A percentile compares a stretch with the other conserved stretches of the same genome.
Conservation (phyloP, 257 asterid species). For the Coffea canephora region DNA sequence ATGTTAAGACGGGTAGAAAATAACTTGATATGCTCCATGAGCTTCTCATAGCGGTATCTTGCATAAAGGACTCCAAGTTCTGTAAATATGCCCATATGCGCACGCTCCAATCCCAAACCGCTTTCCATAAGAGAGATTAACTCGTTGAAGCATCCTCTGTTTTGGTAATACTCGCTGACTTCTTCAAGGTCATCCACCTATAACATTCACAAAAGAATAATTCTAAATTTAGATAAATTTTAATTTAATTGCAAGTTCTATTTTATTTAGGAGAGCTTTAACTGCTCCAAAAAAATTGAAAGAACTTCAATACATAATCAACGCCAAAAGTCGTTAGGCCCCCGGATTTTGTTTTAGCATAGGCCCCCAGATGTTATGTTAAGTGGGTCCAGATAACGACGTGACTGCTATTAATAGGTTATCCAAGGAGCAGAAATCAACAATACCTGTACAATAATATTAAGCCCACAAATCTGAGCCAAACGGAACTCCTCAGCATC, state of each 20-base stretch:
- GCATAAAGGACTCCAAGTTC: slow-evolving; percentile 98
- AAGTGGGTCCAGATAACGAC: not conserved
- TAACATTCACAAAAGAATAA: slow-evolving; percentile 19
- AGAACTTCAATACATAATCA: not conserved
- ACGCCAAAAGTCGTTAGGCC: not conserved
- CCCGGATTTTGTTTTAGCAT: not conserved
- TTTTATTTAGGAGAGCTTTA: too few species aligned
- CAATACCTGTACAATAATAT: slow-evolving; percentile 93
- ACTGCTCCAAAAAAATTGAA: not conserved
- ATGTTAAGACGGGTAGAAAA: slow-evolving; percentile 95
- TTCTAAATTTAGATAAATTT: too few species aligned
- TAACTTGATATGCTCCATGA: slow-evolving; percentile 97
- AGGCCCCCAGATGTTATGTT: not conserved
- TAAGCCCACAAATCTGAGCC: slow-evolving; percentile 99
- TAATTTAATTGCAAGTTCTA: not conserved
- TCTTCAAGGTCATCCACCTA: slow-evolving; percentile 99
- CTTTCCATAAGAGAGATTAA: slow-evolving; percentile 98
- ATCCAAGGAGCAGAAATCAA: not conserved
- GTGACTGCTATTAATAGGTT: too few species aligned
- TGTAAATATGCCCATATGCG: slow-evolving; percentile 99
- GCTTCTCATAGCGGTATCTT: slow-evolving; percentile 97
- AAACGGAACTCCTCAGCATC: slow-evolving; percentile 99
- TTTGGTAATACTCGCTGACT: slow-evolving; percentile 95
- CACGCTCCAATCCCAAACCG: slow-evolving; percentile 98
- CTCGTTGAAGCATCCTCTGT: slow-evolving; percentile 97